phyloP scores from a whole-genome alignment of 176 grass and related monocot species.

The Hyparrhenia diplandra region DNA sequence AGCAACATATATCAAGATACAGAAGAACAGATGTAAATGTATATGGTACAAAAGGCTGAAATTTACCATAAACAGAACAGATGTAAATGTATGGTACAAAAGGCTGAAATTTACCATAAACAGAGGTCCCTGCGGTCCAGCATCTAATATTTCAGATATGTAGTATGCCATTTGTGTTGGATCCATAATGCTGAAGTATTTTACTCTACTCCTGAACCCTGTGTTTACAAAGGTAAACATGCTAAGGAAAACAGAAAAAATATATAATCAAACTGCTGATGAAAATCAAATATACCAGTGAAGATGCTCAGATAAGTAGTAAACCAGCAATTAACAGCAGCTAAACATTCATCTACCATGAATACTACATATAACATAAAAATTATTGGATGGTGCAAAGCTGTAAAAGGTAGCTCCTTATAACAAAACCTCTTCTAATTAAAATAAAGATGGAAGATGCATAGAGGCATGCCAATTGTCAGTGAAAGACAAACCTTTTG shows the following conservation, averaged over 20 bases:
- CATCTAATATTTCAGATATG: slow-evolving; percentile 86
- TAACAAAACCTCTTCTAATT: neutral
- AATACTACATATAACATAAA: neutral
- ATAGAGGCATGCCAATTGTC: neutral
- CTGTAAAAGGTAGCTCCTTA: neutral
- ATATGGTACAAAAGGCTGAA: slow-evolving; percentile 12
- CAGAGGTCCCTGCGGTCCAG: slow-evolving; percentile 60
- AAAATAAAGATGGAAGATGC: neutral
- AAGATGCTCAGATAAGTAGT: neutral
- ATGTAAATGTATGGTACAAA: too few relatives aligned
- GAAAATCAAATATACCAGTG: neutral
- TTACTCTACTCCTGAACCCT: slow-evolving; percentile 94
- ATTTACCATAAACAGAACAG: slow-evolving; percentile 94
- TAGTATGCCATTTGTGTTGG: slow-evolving; percentile 73
- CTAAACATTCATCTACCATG: neutral
- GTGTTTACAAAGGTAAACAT: slow-evolving; percentile 33
- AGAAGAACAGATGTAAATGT: slow-evolving; percentile 23
- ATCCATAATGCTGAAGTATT: slow-evolving; percentile 70
- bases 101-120: too few relatives aligned
- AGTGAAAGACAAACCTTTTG: slow-evolving; percentile 63
- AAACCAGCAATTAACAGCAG: neutral
- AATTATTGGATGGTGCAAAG: neutral
- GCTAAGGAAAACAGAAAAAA: slow-evolving; percentile 6
- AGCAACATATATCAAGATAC: slow-evolving; percentile 20
- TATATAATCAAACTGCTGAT: neutral